A percentile compares a stretch with the other conserved stretches of the same genome.
Evolutionary conservation across 2,329 filamentous ascomycete genomes (phyloP).

Genomic region (Aspergillus chevalieri): DNA sequence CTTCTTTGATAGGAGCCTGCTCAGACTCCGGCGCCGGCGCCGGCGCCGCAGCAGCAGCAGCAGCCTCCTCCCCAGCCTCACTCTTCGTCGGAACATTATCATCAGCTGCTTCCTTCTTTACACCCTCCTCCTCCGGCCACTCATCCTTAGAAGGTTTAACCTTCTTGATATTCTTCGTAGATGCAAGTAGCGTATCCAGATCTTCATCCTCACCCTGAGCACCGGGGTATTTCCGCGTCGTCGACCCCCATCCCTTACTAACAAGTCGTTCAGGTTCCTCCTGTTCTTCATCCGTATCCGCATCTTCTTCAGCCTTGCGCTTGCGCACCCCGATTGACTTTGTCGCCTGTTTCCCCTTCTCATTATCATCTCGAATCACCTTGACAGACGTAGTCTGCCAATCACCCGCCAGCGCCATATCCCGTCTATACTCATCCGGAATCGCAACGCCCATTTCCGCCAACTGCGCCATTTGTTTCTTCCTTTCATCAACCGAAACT

Average conservation of each 20-base stretch:
- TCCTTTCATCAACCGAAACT: constrained; percentile 61
- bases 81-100: constrained; percentile 4
- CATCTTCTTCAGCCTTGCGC: constrained; percentile 36
- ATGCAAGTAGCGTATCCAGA: constrained; percentile 39
- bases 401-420: constrained; percentile 82
- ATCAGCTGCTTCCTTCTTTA: constrained; percentile 2
- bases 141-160: constrained; percentile 14
- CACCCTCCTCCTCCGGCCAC: constrained; percentile 4
- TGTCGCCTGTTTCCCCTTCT: constrained; percentile 25
- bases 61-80: constrained; percentile 2
- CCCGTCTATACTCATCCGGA: constrained; percentile 68
- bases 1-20: constrained; percentile 20
- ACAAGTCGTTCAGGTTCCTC: constrained; percentile 25
- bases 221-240: constrained; percentile 36
- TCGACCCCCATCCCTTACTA: constrained; percentile 41
- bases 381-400: constrained; percentile 66
- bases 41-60: background rate
- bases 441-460: constrained; percentile 80
- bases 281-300: constrained; percentile 27
- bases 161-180: constrained; percentile 35
- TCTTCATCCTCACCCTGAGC: constrained; percentile 30
- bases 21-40: constrained; percentile 8
- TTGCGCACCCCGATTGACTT: constrained; percentile 41
- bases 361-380: constrained; percentile 31
- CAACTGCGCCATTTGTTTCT: constrained; percentile 79